phyloP scores from a whole-genome alignment of 2,329 filamentous ascomycete genomes.

The Aphanocladium album region DNA sequence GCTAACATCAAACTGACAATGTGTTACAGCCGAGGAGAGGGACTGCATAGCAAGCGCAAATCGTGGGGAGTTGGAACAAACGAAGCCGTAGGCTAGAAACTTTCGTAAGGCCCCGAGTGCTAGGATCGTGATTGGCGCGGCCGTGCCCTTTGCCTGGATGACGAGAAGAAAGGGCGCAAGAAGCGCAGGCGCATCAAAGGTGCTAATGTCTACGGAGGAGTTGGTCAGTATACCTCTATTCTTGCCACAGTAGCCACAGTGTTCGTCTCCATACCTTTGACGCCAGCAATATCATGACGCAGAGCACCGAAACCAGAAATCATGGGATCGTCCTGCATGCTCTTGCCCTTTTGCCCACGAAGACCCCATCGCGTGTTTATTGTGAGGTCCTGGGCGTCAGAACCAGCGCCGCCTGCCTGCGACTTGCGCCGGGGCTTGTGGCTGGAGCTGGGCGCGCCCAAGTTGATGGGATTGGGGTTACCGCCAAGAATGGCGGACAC shows the following conservation, averaged over 20 bases:
- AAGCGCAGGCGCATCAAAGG: slow-evolving; percentile 83
- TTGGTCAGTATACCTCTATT: not conserved
- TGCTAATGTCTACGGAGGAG: slow-evolving; percentile 62
- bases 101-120: slow-evolving; percentile 92
- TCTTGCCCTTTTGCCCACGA: slow-evolving; percentile 91
- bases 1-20: slow-evolving; percentile 95
- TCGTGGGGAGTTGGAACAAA: slow-evolving; percentile 77
- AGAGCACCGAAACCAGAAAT: slow-evolving; percentile 92
- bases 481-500: slow-evolving; percentile 93
- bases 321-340: slow-evolving; percentile 93
- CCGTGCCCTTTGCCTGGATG: slow-evolving; percentile 92
- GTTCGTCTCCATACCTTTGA: slow-evolving; percentile 56
- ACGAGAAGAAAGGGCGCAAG: slow-evolving; percentile 94
- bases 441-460: slow-evolving; percentile 43
- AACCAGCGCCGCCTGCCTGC: slow-evolving; percentile 31
- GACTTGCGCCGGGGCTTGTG: slow-evolving; percentile 38
- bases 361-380: slow-evolving; percentile 86
- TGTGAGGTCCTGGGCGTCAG: slow-evolving; percentile 47
- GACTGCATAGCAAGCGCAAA: slow-evolving; percentile 91
- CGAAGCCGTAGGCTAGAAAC: slow-evolving; percentile 92
- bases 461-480: slow-evolving; percentile 52
- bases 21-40: slow-evolving; percentile 88
- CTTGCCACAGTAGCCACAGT: not conserved
- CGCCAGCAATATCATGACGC: slow-evolving; percentile 78
- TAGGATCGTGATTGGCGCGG: slow-evolving; percentile 91